A percentile compares a stretch with the other conserved stretches of the same genome.
These are phyloP conservation scores for Bothia castanella DNA, from an alignment of 1,284 basidiomycete species.

Conservation along the genomic window DNA sequence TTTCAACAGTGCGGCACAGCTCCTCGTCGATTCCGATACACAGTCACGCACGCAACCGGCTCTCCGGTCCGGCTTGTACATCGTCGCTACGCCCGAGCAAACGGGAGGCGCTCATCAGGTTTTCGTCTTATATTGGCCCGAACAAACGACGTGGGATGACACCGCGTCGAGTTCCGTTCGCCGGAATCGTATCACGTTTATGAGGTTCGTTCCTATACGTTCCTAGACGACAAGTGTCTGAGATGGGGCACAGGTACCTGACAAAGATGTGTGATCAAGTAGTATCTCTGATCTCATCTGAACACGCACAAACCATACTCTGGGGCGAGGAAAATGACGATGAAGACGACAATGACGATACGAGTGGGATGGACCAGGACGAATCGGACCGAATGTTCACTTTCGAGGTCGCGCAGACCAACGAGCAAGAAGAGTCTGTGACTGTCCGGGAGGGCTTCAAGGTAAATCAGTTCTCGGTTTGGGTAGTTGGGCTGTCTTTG, in stretches of 20 bases:
- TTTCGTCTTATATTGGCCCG: constrained; percentile 59
- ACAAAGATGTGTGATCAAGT: constrained; percentile 55
- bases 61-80: constrained; percentile 52
- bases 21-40: constrained; percentile 23
- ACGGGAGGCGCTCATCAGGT: constrained; percentile 25
- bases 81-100: constrained; percentile 26
- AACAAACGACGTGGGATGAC: constrained; percentile 58
- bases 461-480: no score
- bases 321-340: constrained; percentile 41
- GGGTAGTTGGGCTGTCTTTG: no score
- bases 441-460: constrained; percentile 40
- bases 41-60: constrained; percentile 23
- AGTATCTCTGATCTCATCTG: constrained; percentile 44
- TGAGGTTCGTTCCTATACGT: constrained; percentile 45
- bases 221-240: neutral
- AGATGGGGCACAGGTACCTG: constrained; percentile 41
- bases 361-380: constrained; percentile 34
- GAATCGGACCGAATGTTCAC: constrained; percentile 47
- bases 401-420: constrained; percentile 54
- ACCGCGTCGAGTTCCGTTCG: constrained; percentile 41
- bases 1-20: constrained; percentile 17
- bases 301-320: constrained; percentile 41
- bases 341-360: constrained; percentile 20
- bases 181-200: constrained; percentile 56
- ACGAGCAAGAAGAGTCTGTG: constrained; percentile 55